These are phyloP conservation scores for Lyophyllum decastes DNA, from an alignment of 768 basidiomycete genomes.

Conservation along the genomic window DNA sequence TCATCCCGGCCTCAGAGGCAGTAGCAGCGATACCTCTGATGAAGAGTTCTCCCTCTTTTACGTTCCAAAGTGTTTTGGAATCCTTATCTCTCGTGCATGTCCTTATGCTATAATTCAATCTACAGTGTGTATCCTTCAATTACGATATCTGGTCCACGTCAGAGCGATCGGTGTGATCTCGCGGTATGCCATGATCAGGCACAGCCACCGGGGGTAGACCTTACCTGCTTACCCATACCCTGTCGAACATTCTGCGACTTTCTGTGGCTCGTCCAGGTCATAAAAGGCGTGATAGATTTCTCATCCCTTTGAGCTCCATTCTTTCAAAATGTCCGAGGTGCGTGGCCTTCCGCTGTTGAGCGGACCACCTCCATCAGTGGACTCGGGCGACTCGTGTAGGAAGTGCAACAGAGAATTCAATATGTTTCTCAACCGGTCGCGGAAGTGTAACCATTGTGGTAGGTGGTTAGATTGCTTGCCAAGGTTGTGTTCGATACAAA, in stretches of 20 bases:
- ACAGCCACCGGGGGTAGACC: neutral
- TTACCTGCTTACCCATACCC: neutral
- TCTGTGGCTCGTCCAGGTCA: constrained; percentile 3
- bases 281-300: neutral
- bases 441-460: constrained; percentile 80
- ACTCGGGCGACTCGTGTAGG: constrained; percentile 47
- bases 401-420: constrained; percentile 78
- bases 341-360: constrained; percentile 72
- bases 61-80: too few relatives aligned
- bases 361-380: constrained; percentile 52
- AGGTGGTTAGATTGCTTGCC: constrained; percentile 21
- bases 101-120: neutral
- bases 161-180: neutral
- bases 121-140: neutral
- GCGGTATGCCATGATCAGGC: neutral
- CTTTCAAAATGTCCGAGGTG: constrained; percentile 20
- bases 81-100: neutral
- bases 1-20: neutral
- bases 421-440: constrained; percentile 61
- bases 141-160: neutral
- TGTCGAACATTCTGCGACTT: constrained; percentile 16
- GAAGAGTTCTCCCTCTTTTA: too few relatives aligned
- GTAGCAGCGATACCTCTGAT: too few relatives aligned
- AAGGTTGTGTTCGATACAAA: constrained; percentile 1
- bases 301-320: neutral